Percentiles rank a stretch among this genome's conserved stretches.
Conservation (phyloP, 2,329 filamentous ascomycete species). For the Escovopsis sp. region DNA sequence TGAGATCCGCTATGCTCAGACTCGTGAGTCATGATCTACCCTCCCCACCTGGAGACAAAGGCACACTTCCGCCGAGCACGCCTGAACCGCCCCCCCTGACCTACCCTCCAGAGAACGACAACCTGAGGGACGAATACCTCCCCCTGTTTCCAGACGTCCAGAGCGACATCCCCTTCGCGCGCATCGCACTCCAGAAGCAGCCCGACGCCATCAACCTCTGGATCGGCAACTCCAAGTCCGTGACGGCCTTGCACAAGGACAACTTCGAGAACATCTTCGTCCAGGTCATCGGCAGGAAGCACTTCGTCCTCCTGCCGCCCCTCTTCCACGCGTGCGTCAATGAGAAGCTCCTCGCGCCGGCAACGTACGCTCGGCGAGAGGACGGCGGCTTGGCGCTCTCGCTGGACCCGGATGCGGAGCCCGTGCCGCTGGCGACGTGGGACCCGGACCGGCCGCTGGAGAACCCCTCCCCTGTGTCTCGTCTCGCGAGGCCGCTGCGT, state of each 20-base stretch:
- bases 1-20: slow-evolving; percentile 60
- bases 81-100: neutral
- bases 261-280: slow-evolving; percentile 80
- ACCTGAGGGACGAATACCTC: slow-evolving; percentile 58
- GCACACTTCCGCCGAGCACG: neutral
- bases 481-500: slow-evolving; percentile 43
- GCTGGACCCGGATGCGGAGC: slow-evolving; percentile 19
- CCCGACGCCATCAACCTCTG: slow-evolving; percentile 74
- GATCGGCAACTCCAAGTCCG: slow-evolving; percentile 58
- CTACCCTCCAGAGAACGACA: slow-evolving; percentile 53
- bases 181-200: slow-evolving; percentile 48
- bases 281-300: slow-evolving; percentile 57
- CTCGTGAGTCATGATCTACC: slow-evolving; percentile 34
- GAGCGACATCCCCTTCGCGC: slow-evolving; percentile 52
- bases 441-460: slow-evolving; percentile 48
- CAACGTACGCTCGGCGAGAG: slow-evolving; percentile 37
- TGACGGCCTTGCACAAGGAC: slow-evolving; percentile 65
- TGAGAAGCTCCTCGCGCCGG: slow-evolving; percentile 42
- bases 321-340: slow-evolving; percentile 54
- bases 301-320: slow-evolving; percentile 62
- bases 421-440: slow-evolving; percentile 58
- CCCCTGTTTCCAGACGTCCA: slow-evolving; percentile 49
- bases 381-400: slow-evolving; percentile 13
- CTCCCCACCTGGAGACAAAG: neutral
- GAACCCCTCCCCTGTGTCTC: slow-evolving; percentile 42